These are phyloP conservation scores for Hypoxylon lenormandii DNA, from an alignment of 495 filamentous ascomycete genomes.

Conservation along the genomic window DNA sequence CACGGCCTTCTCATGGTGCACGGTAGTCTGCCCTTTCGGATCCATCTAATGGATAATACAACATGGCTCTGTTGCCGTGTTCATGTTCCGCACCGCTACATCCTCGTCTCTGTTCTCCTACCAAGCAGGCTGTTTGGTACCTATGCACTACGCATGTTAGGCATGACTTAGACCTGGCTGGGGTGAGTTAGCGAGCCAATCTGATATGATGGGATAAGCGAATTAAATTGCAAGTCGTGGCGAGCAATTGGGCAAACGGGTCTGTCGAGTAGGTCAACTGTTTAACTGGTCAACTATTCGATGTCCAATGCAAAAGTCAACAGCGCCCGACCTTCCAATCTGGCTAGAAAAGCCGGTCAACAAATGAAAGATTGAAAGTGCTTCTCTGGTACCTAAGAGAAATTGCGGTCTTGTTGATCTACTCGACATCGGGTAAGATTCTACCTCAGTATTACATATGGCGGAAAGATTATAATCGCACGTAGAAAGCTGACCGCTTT, in stretches of 20 bases:
- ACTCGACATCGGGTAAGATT: no score
- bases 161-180: conserved; percentile 25
- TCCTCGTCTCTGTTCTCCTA: conserved; percentile 11
- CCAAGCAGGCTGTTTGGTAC: conserved; percentile 5
- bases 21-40: conserved; percentile 29
- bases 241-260: conserved; percentile 19
- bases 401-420: no score
- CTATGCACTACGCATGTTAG: conserved; percentile 19
- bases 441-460: no score
- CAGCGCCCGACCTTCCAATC: conserved; percentile 37
- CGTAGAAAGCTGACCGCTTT: no score
- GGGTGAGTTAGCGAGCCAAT: conserved; percentile 43
- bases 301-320: conserved; percentile 34
- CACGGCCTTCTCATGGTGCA: conserved; percentile 27
- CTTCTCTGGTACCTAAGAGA: background rate
- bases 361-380: background rate
- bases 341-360: conserved; percentile 9
- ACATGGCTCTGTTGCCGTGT: conserved; percentile 28
- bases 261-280: conserved; percentile 11
- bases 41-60: conserved; percentile 38
- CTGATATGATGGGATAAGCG: conserved; percentile 15
- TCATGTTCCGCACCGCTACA: conserved; percentile 30
- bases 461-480: no score
- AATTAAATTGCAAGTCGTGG: conserved; percentile 37
- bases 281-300: conserved; percentile 5